Percentiles rank a stretch among this genome's conserved stretches.
Evolutionary conservation across 306 rosid genomes (phyloP).

Genomic region (Cucumis cinereus): DNA sequence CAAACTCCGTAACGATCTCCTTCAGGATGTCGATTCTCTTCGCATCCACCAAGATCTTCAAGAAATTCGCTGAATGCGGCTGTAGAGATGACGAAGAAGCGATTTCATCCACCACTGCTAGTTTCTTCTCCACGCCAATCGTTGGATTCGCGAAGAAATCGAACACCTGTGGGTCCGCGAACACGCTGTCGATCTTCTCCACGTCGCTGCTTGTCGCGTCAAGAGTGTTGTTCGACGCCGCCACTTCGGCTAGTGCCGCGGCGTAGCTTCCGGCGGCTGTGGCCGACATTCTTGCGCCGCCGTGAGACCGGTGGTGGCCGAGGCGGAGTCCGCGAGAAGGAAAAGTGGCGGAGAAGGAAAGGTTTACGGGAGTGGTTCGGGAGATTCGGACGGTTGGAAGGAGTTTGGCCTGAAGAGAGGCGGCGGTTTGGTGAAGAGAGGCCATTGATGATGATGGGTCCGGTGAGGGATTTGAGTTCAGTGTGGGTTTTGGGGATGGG

Average conservation of each 20-base stretch:
- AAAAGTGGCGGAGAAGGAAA: slow-evolving; percentile 39
- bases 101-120: slow-evolving; percentile 31
- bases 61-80: slow-evolving; percentile 57
- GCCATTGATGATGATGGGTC: slow-evolving; percentile 41
- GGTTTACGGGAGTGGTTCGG: slow-evolving; percentile 20
- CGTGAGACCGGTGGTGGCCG: slow-evolving; percentile 16
- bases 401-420: slow-evolving; percentile 51
- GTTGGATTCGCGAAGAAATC: slow-evolving; percentile 52
- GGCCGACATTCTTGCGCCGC: slow-evolving; percentile 34
- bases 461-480: background rate
- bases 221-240: slow-evolving; percentile 45
- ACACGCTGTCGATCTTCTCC: slow-evolving; percentile 57
- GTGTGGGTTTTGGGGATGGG: background rate
- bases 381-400: slow-evolving; percentile 16
- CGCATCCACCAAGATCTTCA: slow-evolving; percentile 46
- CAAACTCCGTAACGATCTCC: slow-evolving; percentile 60
- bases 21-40: slow-evolving; percentile 39
- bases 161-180: slow-evolving; percentile 32
- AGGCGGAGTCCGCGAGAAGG: slow-evolving; percentile 23
- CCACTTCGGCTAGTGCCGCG: slow-evolving; percentile 57
- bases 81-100: slow-evolving; percentile 26
- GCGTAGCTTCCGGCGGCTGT: slow-evolving; percentile 70
- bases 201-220: slow-evolving; percentile 52
- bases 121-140: slow-evolving; percentile 29
- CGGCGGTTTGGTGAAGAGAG: slow-evolving; percentile 43